These are phyloP conservation scores for Vitis hybrid DNA, from an alignment of 177 flowering plant species.

Conservation along the genomic window DNA sequence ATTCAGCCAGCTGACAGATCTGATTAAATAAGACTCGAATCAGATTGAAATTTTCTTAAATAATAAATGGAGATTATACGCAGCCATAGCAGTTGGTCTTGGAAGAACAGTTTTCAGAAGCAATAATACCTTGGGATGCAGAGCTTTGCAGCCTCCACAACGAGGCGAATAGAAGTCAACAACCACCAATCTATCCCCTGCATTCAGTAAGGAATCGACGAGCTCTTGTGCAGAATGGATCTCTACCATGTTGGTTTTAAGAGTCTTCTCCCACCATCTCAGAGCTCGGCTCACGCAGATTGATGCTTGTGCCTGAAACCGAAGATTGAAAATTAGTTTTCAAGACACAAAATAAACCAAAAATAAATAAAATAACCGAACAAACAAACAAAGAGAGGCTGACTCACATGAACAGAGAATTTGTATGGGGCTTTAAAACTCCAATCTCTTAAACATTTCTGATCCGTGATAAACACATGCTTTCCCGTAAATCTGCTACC, in stretches of 20 bases:
- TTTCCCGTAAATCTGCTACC: conserved; percentile 31
- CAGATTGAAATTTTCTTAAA: background rate
- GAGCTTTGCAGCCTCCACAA: conserved; percentile 92
- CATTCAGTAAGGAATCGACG: conserved; percentile 48
- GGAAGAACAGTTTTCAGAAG: background rate
- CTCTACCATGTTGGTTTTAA: conserved; percentile 75
- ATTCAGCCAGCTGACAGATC: conserved; percentile 76
- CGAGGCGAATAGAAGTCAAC: conserved; percentile 88
- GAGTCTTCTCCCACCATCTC: conserved; percentile 90
- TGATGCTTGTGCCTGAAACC: conserved; percentile 46
- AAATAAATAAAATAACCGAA: conserved; percentile 6
- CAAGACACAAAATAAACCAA: background rate
- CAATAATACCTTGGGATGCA: conserved; percentile 76
- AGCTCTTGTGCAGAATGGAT: conserved; percentile 69
- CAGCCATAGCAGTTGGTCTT: too few relatives aligned
- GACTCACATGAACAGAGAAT: conserved; percentile 38
- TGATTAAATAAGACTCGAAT: conserved; percentile 18
- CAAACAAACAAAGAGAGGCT: background rate
- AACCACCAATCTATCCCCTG: conserved; percentile 72
- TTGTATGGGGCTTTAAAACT: conserved; percentile 18
- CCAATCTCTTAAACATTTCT: conserved; percentile 18
- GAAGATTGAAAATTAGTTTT: background rate
- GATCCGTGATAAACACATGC: conserved; percentile 35
- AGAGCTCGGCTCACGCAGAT: conserved; percentile 40
- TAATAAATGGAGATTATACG: background rate